phyloP scores from a whole-genome alignment of 352 stramenopile species.

The Elongisporangium senticosum region DNA sequence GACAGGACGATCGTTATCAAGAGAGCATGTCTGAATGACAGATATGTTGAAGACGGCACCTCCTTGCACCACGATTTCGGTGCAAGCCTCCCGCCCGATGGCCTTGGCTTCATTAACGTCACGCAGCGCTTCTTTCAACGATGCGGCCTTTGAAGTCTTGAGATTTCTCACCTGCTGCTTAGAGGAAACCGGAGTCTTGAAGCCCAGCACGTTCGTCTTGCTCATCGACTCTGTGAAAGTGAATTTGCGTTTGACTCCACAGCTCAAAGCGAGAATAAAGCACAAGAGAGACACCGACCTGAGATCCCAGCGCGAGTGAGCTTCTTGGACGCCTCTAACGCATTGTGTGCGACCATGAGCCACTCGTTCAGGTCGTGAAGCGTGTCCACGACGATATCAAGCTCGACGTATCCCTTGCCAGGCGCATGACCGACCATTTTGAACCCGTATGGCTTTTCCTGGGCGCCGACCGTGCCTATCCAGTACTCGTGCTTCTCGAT shows the following conservation, averaged over 20 bases:
- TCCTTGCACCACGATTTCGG: conserved; percentile 67
- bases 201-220: neutral
- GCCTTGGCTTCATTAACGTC: conserved; percentile 70
- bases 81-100: conserved; percentile 59
- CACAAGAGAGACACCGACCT: neutral
- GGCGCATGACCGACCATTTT: conserved; percentile 81
- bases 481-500: conserved; percentile 79
- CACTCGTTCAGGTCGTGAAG: conserved; percentile 64
- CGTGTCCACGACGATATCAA: conserved; percentile 74
- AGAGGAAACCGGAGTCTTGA: conserved; percentile 22
- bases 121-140: conserved; percentile 65
- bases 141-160: conserved; percentile 45
- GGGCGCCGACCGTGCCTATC: conserved; percentile 53
- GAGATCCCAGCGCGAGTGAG: conserved; percentile 21
- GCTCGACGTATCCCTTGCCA: conserved; percentile 69
- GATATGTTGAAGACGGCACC: conserved; percentile 11
- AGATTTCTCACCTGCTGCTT: conserved; percentile 71
- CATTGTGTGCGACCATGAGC: conserved; percentile 76
- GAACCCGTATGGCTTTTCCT: conserved; percentile 78
- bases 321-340: conserved; percentile 47
- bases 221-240: neutral
- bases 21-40: neutral
- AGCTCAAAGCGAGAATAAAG: neutral
- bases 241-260: neutral
- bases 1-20: neutral